These are phyloP conservation scores for Lactifluus piperatus DNA, from an alignment of 768 basidiomycete species.

Conservation along the genomic window DNA sequence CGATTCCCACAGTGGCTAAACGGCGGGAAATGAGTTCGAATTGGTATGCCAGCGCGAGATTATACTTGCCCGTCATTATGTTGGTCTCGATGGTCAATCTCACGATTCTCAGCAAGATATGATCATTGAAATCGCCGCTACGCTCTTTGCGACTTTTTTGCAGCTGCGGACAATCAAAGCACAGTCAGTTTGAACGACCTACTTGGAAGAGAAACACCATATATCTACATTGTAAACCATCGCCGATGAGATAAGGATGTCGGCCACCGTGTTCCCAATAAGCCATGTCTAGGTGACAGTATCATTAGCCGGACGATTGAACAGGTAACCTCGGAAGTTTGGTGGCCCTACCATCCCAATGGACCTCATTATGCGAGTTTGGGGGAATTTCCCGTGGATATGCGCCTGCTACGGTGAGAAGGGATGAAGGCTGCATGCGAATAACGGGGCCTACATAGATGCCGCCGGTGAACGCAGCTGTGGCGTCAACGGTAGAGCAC, in stretches of 20 bases:
- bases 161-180: not conserved
- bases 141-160: not conserved
- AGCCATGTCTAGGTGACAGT: not conserved
- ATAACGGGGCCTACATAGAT: not conserved
- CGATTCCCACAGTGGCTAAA: constrained; percentile 1
- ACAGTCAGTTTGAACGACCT: not conserved
- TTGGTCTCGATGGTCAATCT: constrained; percentile 24
- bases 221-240: constrained; percentile 2
- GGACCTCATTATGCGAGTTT: not conserved
- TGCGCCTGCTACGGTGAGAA: not conserved
- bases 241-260: not conserved
- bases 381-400: not conserved
- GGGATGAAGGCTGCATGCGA: not conserved
- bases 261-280: not conserved
- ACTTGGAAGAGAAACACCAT: not conserved
- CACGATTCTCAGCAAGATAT: constrained; percentile 18
- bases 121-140: not conserved
- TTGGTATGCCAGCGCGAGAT: not conserved
- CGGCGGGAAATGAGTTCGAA: not conserved
- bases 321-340: not conserved
- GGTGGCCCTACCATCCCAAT: not conserved
- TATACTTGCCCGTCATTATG: constrained; percentile 14
- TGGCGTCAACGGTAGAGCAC: not conserved
- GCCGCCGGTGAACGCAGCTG: not conserved
- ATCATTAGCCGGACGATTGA: not conserved